Evolutionary conservation across 2,329 filamentous ascomycete genomes (phyloP), one percentile per base, ranked within the genome.

Genomic region (Trichoderma aggressivum): DNA sequence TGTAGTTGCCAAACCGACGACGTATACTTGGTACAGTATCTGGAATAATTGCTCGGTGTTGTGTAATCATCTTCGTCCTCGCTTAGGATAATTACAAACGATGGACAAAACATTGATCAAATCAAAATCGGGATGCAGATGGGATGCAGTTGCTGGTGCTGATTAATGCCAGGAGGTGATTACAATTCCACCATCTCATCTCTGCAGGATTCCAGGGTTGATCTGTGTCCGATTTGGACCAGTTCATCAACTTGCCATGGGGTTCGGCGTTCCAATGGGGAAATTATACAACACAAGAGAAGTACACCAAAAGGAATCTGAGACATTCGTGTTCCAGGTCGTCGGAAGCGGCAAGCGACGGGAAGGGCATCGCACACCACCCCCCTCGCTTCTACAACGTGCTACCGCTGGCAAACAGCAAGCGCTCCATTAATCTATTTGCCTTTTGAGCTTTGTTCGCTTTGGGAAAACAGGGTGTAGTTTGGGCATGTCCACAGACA

Each of bases 311-410:
- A 12, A n/a, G 18, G 28, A 24, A 67, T 67, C 53, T 59, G 64
- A 67, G 64, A 67, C 64, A 67, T 32, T 59, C 55, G 28, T 59
- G 64, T 58, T 67, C 64, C 64, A 67, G 36, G 55, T 67, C 64
- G 30, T 67, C 64, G 55, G 64, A 43, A 67, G 24, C 64, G 34
- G 53, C 53, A 67, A 58, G 47, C 32, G 62, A 39, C 30, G 47
- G 50, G 47, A n/a, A 34, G 14, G 16, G 28, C 21, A 36, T 16
- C 16, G 14, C 34, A 66, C 50, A 18, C 43, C 62, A 34, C 61
- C 47, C 50, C 47, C 62, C 21, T 26, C 28, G 24, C 36, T 47
- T 62, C 34, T 39, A 62, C 39, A 26, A 18, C 26, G 60, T 47
- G 24, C 60, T 62, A 62, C 26, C 26, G 26, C 21, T 39, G 24